Evolutionary conservation across 495 filamentous ascomycete genomes (phyloP).

Genomic region (Talaromyces liani): DNA sequence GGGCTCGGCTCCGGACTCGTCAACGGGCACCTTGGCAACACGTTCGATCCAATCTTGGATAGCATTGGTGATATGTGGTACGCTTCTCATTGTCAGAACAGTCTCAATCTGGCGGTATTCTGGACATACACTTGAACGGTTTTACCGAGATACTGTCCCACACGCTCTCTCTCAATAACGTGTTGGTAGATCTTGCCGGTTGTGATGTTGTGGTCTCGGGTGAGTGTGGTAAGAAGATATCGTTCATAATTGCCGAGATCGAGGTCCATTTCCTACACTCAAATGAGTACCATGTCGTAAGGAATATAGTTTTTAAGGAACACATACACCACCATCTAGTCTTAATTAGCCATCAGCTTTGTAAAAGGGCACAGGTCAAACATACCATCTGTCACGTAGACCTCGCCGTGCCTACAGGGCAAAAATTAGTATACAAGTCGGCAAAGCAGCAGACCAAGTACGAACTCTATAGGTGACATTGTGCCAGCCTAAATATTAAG

Average conservation of each 20-base stretch:
- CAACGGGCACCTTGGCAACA: conserved; percentile 79
- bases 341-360: not conserved
- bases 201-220: conserved; percentile 82
- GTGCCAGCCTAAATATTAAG: conserved; percentile 67
- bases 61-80: conserved; percentile 75
- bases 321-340: conserved; percentile 6
- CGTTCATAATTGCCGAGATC: conserved; percentile 97
- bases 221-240: conserved; percentile 65
- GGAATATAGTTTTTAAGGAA: no score
- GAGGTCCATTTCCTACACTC: conserved; percentile 71
- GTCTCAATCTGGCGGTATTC: not conserved
- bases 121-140: conserved; percentile 69
- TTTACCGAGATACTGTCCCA: conserved; percentile 80
- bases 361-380: not conserved
- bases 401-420: conserved; percentile 56
- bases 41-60: conserved; percentile 91
- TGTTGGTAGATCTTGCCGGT: conserved; percentile 91
- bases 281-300: not conserved
- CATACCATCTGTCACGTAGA: conserved; percentile 64
- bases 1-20: conserved; percentile 71
- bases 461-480: conserved; percentile 72
- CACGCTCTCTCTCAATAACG: conserved; percentile 73
- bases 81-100: conserved; percentile 16
- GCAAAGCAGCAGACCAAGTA: conserved; percentile 31
- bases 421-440: conserved; percentile 10